Evolutionary conservation across 116 monocot species (phyloP).

Genomic region (Cymodocea nodosa): DNA sequence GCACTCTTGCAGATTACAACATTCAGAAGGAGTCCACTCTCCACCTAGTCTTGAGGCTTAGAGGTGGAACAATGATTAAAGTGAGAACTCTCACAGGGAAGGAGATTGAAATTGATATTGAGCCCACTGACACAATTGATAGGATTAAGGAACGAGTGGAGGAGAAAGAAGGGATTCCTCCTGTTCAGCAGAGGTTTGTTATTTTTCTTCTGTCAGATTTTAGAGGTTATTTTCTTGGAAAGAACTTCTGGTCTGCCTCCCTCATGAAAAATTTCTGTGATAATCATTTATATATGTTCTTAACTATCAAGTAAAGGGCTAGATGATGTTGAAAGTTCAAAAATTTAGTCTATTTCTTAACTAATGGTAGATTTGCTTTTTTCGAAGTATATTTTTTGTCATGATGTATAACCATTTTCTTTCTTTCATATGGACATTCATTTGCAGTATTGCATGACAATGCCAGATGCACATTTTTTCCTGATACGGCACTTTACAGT

Average conservation of each 20-base stretch:
- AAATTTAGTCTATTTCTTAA: no score
- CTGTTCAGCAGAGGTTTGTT: conserved; percentile 21
- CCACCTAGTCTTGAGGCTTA: conserved; percentile 25
- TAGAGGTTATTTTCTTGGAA: background rate
- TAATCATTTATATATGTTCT: no score
- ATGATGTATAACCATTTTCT: no score
- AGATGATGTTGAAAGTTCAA: no score
- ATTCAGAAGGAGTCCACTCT: conserved; percentile 28
- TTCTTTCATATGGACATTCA: no score
- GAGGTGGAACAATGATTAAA: conserved; percentile 29
- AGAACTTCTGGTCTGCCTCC: background rate
- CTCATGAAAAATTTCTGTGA: background rate
- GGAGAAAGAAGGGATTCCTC: conserved; percentile 31
- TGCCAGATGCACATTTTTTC: no score
- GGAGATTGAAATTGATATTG: conserved; percentile 28
- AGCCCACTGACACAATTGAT: conserved; percentile 22
- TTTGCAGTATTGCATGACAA: no score
- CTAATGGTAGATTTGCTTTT: no score
- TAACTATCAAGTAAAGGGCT: no score
- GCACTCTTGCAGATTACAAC: conserved; percentile 27
- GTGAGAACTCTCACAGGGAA: conserved; percentile 29
- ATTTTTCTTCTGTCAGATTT: background rate
- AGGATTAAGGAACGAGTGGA: conserved; percentile 25
- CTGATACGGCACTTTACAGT: no score
- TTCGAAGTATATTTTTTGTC: no score